Base-by-base conservation (phyloP, 1,284 basidiomycete genomes). In the Neonothopanus nambi region DNA sequence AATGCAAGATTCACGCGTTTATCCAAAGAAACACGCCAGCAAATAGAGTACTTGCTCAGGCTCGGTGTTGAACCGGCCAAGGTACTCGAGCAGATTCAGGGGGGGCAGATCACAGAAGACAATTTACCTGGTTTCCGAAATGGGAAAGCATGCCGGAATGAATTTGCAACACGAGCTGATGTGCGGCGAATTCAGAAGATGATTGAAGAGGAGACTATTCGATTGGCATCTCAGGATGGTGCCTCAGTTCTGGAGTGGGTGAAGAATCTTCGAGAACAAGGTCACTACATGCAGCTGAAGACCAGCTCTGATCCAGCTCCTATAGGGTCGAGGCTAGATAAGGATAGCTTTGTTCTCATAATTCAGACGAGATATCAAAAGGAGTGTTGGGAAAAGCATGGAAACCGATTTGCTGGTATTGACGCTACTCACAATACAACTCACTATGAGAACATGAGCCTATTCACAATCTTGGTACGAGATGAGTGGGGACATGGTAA, bases 381-480 rank as follows among this genome's bases (percentile, higher is more conserved):
- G n/a, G 21, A 55, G 15, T 45, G 47, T 9, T 62, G 42, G 12
- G n/a, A n/a, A 4, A 48, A 55, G 9, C 54, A 54, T 24, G 60
- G 61, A n/a, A 5, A 15, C 3, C 24, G 55, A 20, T 48, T 63
- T 21, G 49, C 52, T 6, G 48, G 59, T 5, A 56, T 64, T 15
- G 59, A 64, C 37, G 60, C 55, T 0, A 64, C 61, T 2, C 63
- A 64, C 33, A 64, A 64, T 41, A 58, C 56, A 1, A 64, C 54
- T 0, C 33, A 54, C 12, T 64, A 61, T 40, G 39, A 56, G 15
- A 51, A 54, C 24, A 51, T 57, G 17, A 51, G 44, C 12, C 57
- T 62, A 6, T 57, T 57, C 17, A 62, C 59, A 5, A 9, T 63
- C 21, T 35, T 62, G 8, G 55, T 51, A 11, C 51, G 60, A 3